These are phyloP conservation scores for Curvularia sp. DNA, from an alignment of 2,329 filamentous ascomycete genomes.

Conservation along the genomic window DNA sequence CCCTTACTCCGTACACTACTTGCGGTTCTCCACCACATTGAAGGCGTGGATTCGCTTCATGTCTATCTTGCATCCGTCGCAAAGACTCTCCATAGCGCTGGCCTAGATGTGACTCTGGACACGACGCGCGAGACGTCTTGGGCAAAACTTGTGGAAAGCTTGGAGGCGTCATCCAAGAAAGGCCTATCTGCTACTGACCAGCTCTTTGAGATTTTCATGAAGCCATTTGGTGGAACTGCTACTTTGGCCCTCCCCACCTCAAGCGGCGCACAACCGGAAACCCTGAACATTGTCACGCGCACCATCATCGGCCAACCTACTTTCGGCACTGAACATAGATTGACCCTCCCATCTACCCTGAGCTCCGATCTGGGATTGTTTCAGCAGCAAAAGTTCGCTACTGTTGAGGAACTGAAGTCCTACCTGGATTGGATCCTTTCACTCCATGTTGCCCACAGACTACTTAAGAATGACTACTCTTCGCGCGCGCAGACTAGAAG, in stretches of 20 bases:
- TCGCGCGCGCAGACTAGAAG: conserved; percentile 28
- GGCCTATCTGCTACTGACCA: conserved; percentile 44
- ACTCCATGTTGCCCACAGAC: conserved; percentile 39
- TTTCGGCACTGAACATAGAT: conserved; percentile 47
- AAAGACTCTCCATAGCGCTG: conserved; percentile 37
- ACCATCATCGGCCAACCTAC: conserved; percentile 46
- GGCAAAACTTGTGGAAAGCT: conserved; percentile 35
- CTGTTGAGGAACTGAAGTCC: conserved; percentile 37
- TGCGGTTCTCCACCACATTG: conserved; percentile 60
- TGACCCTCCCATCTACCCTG: conserved; percentile 42
- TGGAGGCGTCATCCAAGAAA: conserved; percentile 37
- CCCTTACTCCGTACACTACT: conserved; percentile 67
- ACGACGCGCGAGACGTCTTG: conserved; percentile 39
- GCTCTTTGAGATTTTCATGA: conserved; percentile 39
- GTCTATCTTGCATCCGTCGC: conserved; percentile 38
- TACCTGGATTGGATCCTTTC: conserved; percentile 48
- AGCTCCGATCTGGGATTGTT: conserved; percentile 39
- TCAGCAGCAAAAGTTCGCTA: conserved; percentile 40
- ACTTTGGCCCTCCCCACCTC: conserved; percentile 38
- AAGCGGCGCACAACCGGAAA: conserved; percentile 29
- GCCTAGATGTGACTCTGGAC: conserved; percentile 38
- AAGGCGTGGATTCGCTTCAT: conserved; percentile 48
- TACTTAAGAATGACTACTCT: conserved; percentile 37
- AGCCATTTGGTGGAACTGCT: conserved; percentile 41
- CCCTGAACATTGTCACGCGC: conserved; percentile 38